Conservation (phyloP, 441 rosid species). For the Capsella rubella region DNA sequence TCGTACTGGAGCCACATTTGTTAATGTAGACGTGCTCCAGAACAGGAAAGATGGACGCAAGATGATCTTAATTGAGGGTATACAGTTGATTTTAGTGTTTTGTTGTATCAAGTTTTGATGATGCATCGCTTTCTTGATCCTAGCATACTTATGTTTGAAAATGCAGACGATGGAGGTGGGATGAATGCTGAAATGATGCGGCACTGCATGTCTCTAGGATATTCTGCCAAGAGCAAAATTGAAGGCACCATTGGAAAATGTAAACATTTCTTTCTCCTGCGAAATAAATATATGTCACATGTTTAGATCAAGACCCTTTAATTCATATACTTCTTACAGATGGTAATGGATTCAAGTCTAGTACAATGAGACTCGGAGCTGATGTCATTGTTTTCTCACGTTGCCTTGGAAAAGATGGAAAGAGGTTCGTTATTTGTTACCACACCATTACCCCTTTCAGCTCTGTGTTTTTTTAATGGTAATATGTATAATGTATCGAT, state of each 20-base stretch:
- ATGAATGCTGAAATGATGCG: conserved; percentile 93
- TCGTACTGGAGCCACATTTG: conserved; percentile 81
- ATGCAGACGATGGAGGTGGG: conserved; percentile 93
- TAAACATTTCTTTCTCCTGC: conserved; percentile 38
- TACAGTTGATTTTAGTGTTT: background rate
- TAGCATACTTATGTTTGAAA: background rate
- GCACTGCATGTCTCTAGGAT: conserved; percentile 91
- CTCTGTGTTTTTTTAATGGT: conserved; percentile 19
- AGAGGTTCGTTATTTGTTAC: conserved; percentile 52
- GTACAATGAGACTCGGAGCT: conserved; percentile 99
- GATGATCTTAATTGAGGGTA: conserved; percentile 90
- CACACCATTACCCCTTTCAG: background rate
- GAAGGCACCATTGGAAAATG: conserved; percentile 94
- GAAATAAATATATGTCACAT: conserved; percentile 1
- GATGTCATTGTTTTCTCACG: conserved; percentile 98
- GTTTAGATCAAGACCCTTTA: background rate
- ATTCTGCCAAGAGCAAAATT: conserved; percentile 88
- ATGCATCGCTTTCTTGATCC: background rate
- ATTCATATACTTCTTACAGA: conserved; percentile 52
- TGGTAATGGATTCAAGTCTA: conserved; percentile 99
- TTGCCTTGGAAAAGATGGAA: conserved; percentile 67
- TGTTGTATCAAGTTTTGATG: conserved; percentile 3
- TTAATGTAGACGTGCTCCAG: conserved; percentile 67
- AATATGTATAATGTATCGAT: background rate
- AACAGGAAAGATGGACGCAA: conserved; percentile 70